Conservation (phyloP, 306 rosid species). For the Echinosophora koreensis region DNA sequence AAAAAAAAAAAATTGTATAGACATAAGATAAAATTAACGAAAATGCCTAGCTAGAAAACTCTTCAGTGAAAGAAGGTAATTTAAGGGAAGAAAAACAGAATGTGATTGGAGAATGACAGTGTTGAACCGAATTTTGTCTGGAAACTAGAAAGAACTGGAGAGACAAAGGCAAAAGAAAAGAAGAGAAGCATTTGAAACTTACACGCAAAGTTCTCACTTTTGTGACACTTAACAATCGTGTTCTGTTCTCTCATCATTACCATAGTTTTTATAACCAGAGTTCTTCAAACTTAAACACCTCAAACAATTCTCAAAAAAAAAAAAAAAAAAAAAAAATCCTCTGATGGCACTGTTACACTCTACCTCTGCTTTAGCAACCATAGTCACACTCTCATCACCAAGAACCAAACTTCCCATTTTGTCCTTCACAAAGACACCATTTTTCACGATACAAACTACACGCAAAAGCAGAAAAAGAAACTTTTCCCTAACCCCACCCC, state of each 20-base stretch:
- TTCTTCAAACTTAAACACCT: slow-evolving; percentile 23
- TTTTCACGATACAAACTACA: slow-evolving; percentile 22
- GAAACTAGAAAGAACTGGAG: slow-evolving; percentile 32
- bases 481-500: slow-evolving; percentile 48
- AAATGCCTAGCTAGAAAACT: not conserved
- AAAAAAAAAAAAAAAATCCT: not conserved
- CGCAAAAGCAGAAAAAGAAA: slow-evolving; percentile 44
- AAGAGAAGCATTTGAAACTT: slow-evolving; percentile 51
- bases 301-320: not conserved
- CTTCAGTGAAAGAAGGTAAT: slow-evolving; percentile 4
- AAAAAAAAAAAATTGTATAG: not conserved
- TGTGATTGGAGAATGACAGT: slow-evolving; percentile 11
- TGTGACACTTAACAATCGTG: slow-evolving; percentile 5
- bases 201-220: slow-evolving; percentile 59
- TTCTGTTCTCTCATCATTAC: not conserved
- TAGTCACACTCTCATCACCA: slow-evolving; percentile 50
- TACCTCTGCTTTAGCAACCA: slow-evolving; percentile 60
- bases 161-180: not conserved
- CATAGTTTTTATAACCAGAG: not conserved
- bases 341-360: slow-evolving; percentile 69
- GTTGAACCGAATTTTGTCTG: slow-evolving; percentile 45
- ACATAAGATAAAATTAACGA: not conserved
- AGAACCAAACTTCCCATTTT: slow-evolving; percentile 51
- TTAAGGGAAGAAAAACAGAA: not conserved
- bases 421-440: slow-evolving; percentile 40